Percentiles rank a stretch among this genome's conserved stretches.
Conservation (phyloP, 1,284 basidiomycete species). For the Somion occarium region DNA sequence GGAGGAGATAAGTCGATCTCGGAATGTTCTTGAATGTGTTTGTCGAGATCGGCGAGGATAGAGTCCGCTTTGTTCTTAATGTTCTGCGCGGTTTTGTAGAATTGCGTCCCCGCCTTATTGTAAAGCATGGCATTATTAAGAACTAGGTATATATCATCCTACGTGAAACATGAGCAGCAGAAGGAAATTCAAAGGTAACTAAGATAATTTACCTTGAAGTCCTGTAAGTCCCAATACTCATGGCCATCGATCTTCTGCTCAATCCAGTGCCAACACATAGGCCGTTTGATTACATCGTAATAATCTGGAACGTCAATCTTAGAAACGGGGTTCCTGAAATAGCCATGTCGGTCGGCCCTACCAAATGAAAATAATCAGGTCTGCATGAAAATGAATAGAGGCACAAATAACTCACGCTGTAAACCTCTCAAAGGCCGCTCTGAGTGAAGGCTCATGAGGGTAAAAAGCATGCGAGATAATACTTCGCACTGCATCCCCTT, state of each 20-base stretch:
- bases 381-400: constrained; percentile 4
- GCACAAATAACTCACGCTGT: constrained; percentile 40
- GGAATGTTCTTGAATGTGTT: constrained; percentile 21
- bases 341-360: constrained; percentile 72
- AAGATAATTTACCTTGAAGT: constrained; percentile 62
- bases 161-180: constrained; percentile 4
- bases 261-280: constrained; percentile 89
- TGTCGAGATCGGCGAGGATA: constrained; percentile 58
- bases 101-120: constrained; percentile 73
- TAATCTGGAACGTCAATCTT: constrained; percentile 86
- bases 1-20: background rate
- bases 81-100: constrained; percentile 69
- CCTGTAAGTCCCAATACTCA: constrained; percentile 70
- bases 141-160: constrained; percentile 84
- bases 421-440: constrained; percentile 69
- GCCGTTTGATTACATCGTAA: constrained; percentile 79
- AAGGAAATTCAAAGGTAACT: no score
- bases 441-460: constrained; percentile 57
- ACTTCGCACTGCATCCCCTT: constrained; percentile 67
- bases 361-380: constrained; percentile 3
- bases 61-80: constrained; percentile 59
- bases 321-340: constrained; percentile 83
- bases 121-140: constrained; percentile 85
- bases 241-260: constrained; percentile 75
- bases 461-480: constrained; percentile 66